These are phyloP conservation scores for Physaria fendleri DNA, from an alignment of 345 rosid species.

Conservation along the genomic window DNA sequence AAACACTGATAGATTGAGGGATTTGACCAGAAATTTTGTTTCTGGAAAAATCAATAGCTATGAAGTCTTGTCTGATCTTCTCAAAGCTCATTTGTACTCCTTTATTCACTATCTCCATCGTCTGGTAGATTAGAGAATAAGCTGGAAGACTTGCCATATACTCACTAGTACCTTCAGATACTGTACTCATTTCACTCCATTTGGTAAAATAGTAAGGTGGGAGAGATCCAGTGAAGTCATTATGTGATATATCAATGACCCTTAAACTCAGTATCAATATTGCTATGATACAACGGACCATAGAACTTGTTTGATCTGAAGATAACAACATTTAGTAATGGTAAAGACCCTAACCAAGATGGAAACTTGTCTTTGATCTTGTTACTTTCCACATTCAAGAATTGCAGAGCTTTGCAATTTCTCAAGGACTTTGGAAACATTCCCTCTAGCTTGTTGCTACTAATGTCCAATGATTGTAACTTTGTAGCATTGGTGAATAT, in stretches of 20 bases:
- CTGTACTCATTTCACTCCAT: not conserved
- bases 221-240: slow-evolving; percentile 19
- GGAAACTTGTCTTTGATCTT: slow-evolving; percentile 23
- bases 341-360: slow-evolving; percentile 5
- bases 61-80: not conserved
- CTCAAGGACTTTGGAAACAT: not conserved
- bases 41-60: slow-evolving; percentile 8
- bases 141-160: not conserved
- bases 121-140: not conserved
- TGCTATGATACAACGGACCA: slow-evolving; percentile 21
- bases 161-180: not conserved
- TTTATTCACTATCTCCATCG: not conserved
- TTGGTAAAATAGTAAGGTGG: slow-evolving; percentile 6
- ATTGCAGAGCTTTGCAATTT: slow-evolving; percentile 22
- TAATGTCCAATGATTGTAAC: not conserved
- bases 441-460: slow-evolving; percentile 27
- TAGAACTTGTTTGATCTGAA: slow-evolving; percentile 37
- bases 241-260: slow-evolving; percentile 37
- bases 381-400: slow-evolving; percentile 38
- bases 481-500: not conserved
- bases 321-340: slow-evolving; percentile 31
- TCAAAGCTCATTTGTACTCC: not conserved
- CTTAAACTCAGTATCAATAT: slow-evolving; percentile 28
- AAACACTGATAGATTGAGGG: not conserved
- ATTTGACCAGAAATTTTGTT: slow-evolving; percentile 4